A percentile compares a stretch with the other conserved stretches of the same genome.
These are phyloP conservation scores for Luffa acutangula DNA, from an alignment of 306 rosid genomes.

Conservation along the genomic window DNA sequence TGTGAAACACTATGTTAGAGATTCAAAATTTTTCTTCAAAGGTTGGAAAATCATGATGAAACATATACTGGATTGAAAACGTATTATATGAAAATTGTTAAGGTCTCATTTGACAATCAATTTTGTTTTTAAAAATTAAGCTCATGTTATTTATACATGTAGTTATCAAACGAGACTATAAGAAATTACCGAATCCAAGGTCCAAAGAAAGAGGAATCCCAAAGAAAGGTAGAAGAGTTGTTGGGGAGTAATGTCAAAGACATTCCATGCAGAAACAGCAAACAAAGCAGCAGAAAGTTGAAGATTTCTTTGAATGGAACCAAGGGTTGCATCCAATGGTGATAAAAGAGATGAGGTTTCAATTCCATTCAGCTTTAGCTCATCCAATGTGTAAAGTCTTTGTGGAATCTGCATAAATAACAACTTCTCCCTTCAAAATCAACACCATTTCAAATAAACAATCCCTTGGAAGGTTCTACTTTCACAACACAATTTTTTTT, in stretches of 20 bases:
- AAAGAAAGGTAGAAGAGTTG: conserved; percentile 47
- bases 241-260: conserved; percentile 39
- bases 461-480: not conserved
- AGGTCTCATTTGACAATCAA: too few species aligned
- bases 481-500: too few species aligned
- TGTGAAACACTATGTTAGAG: too few species aligned
- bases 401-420: conserved; percentile 61
- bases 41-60: too few species aligned
- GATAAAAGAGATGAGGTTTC: conserved; percentile 66
- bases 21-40: too few species aligned
- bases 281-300: conserved; percentile 55
- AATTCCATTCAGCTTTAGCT: conserved; percentile 82
- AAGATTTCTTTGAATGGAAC: conserved; percentile 65
- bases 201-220: conserved; percentile 68
- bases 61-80: too few species aligned
- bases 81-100: too few species aligned
- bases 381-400: conserved; percentile 88
- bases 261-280: conserved; percentile 59
- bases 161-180: too few species aligned
- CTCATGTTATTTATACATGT: too few species aligned
- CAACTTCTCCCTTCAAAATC: not conserved
- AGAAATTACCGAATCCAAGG: conserved; percentile 51
- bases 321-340: conserved; percentile 76
- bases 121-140: too few species aligned
- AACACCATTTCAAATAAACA: not conserved